phyloP scores from a whole-genome alignment of 805 yeast species.

The Maudiozyma bulderi region DNA sequence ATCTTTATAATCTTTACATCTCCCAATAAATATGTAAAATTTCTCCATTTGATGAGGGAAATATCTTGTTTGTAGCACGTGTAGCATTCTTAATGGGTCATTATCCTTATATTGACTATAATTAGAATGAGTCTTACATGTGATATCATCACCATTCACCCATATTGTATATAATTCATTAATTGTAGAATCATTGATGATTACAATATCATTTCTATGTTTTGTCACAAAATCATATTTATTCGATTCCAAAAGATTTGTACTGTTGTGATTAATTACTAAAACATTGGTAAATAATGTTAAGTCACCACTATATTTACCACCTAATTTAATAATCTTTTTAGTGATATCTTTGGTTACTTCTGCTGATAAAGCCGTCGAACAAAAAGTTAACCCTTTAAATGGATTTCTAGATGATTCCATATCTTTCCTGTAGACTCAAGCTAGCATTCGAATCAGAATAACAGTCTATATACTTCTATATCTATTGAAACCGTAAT shows the following conservation, averaged over 20 bases:
- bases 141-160: conserved; percentile 24
- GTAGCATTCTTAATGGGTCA: conserved; percentile 8
- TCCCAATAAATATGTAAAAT: conserved; percentile 24
- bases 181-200: conserved; percentile 12
- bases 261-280: conserved; percentile 39
- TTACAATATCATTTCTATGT: conserved; percentile 21
- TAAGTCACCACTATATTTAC: conserved; percentile 44
- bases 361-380: conserved; percentile 40
- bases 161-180: conserved; percentile 23
- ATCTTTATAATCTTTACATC: conserved; percentile 6
- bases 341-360: conserved; percentile 35
- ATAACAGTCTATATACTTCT: too few species aligned
- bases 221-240: conserved; percentile 24
- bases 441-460: too few species aligned
- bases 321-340: conserved; percentile 50
- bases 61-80: conserved; percentile 11
- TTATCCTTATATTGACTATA: conserved; percentile 1
- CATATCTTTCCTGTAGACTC: neutral
- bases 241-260: conserved; percentile 25
- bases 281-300: conserved; percentile 52
- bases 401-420: conserved; percentile 27
- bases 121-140: conserved; percentile 6
- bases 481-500: too few species aligned
- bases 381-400: conserved; percentile 42
- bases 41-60: conserved; percentile 16